Conservation (phyloP, 2,329 filamentous ascomycete species). For the Pseudogymnoascus sp. region DNA sequence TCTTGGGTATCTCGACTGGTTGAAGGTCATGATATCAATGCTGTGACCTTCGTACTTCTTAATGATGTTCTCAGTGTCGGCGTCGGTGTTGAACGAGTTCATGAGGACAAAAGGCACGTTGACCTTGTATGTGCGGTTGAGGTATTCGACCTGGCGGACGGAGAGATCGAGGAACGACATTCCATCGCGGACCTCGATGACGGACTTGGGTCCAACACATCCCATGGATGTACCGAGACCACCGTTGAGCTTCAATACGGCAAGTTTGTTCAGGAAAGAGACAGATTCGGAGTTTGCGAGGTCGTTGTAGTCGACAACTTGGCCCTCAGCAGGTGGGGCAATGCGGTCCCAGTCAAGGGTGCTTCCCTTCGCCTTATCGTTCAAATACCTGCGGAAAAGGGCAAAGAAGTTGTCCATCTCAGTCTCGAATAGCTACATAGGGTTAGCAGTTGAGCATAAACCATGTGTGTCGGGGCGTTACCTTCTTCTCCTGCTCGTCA, state of each 20-base stretch:
- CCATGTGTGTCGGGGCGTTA: conserved; percentile 32
- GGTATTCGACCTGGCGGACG: conserved; percentile 96
- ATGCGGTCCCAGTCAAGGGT: conserved; percentile 94
- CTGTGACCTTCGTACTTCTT: conserved; percentile 99
- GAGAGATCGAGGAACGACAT: conserved; percentile 99
- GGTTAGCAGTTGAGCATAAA: conserved; percentile 13
- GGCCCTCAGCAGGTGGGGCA: conserved; percentile 80
- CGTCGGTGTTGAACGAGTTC: conserved; percentile 99
- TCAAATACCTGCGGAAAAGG: conserved; percentile 94
- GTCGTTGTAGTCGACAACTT: conserved; percentile 92
- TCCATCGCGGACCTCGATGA: conserved; percentile 98
- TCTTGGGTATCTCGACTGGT: conserved; percentile 97
- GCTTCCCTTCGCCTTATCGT: conserved; percentile 98
- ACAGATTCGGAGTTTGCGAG: conserved; percentile 85
- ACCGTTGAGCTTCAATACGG: conserved; percentile 98
- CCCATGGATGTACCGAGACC: conserved; percentile 99
- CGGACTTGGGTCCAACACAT: conserved; percentile 97
- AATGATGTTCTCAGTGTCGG: conserved; percentile 97
- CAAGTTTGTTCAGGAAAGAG: conserved; percentile 92
- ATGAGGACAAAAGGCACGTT: conserved; percentile 98
- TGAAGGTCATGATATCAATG: conserved; percentile 99
- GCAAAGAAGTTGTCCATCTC: conserved; percentile 99
- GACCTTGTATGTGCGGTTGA: conserved; percentile 95
- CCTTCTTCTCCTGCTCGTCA: conserved; percentile 77
- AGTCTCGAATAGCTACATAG: conserved; percentile 77